Evolutionary conservation across 108 stramenopile genomes (phyloP), one percentile per base, ranked within the genome.

Genomic region (Cylindrotheca fusiformis): DNA sequence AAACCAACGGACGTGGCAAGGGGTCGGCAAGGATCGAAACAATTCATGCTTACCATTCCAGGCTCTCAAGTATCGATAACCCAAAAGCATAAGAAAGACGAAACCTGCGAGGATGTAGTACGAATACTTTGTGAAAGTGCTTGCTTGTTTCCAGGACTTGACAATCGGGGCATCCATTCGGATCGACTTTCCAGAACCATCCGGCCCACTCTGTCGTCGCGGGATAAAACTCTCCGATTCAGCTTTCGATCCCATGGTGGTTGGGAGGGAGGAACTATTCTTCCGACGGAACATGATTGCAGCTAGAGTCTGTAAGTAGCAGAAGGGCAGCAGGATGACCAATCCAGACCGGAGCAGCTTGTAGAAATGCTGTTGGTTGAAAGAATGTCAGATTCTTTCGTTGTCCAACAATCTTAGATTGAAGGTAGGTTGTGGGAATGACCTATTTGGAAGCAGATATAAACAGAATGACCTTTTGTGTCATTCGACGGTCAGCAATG

Each of bases 101-200:
- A 32, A 76, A 32, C 59, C 12, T 2, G 67, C 41, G 30, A 68
- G 27, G 25, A 65, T 36, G 23, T 66, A 65, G 62, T 87, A 88
- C 5, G 83, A 69, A n/a, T 63, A 77, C 57, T 85, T 87, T 29
- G 79, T 86, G 50, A 49, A 84, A 19, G 52, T 51, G 61, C 66
- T 70, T 23, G 86, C 68, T 32, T 76, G 51, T 44, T 83, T 75
- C 69, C 86, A 82, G 14, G 81, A 74, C 57, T 80, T 77, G 53
- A 84, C 82, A 36, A 91, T 57, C 1, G 89, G 86, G n/a, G 84
- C 78, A 53, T 85, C 84, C 72, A 91, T 76, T 48, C 80, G 82
- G 67, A 91, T 86, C 23, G 80, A 80, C 51, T 65, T 73, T n/a
- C 84, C 89, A 17, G 82, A 84, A 17, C 89, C 89, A 64, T 91